Percentiles rank a stretch among this genome's conserved stretches.
phyloP scores from a whole-genome alignment of 2,329 filamentous ascomycete species.

The Paracamarosporium sp. region DNA sequence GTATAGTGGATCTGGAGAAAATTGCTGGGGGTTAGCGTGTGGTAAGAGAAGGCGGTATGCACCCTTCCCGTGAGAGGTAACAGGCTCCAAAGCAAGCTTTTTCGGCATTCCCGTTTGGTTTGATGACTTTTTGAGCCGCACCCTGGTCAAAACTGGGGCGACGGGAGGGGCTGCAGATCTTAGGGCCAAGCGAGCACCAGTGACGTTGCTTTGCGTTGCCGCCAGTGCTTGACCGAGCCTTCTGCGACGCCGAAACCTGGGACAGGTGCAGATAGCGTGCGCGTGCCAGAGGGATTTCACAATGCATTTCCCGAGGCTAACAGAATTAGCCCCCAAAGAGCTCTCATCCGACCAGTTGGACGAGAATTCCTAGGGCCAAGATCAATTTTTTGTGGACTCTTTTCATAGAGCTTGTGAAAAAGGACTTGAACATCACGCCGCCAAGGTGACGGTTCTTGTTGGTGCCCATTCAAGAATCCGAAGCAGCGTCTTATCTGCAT shows the following conservation, averaged over 20 bases:
- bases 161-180: slow-evolving; percentile 30
- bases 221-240: slow-evolving; percentile 13
- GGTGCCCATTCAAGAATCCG: slow-evolving; percentile 2
- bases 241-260: background rate
- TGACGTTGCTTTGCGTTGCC: slow-evolving; percentile 11
- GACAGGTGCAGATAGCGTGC: too few relatives aligned
- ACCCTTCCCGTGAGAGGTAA: slow-evolving; percentile 6
- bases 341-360: background rate
- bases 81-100: slow-evolving; percentile 20
- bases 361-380: slow-evolving; percentile 1
- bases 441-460: slow-evolving; percentile 1
- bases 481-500: slow-evolving; percentile 9
- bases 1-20: slow-evolving; percentile 14
- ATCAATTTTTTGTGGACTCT: slow-evolving; percentile 3
- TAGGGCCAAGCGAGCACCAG: slow-evolving; percentile 14
- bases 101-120: slow-evolving; percentile 23
- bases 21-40: slow-evolving; percentile 16
- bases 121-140: slow-evolving; percentile 14
- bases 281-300: too few relatives aligned
- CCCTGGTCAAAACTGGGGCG: slow-evolving; percentile 22
- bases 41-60: slow-evolving; percentile 13
- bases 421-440: background rate
- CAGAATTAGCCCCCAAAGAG: background rate
- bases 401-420: background rate
- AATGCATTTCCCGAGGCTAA: background rate